phyloP scores from a whole-genome alignment of 1,284 basidiomycete genomes.

The Ustilago lituana region DNA sequence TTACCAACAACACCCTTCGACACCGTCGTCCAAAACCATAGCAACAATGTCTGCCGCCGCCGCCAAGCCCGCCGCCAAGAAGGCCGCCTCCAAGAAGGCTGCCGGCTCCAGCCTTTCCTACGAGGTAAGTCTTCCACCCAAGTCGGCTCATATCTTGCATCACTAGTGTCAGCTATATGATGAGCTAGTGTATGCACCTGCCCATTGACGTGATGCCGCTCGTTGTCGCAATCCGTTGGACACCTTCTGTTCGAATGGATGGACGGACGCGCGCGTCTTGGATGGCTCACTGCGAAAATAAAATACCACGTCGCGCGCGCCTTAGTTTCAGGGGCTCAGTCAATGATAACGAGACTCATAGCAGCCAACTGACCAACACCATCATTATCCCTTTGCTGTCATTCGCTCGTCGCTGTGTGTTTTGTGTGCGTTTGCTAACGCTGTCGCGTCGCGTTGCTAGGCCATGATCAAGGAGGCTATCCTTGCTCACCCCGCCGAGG shows the following conservation, averaged over 20 bases:
- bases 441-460: constrained; percentile 45
- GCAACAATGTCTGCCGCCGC: constrained; percentile 52
- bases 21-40: constrained; percentile 26
- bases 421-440: not conserved
- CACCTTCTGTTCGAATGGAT: constrained; percentile 28
- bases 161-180: not conserved
- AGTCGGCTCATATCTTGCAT: not conserved
- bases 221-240: constrained; percentile 8
- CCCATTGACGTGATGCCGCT: not conserved
- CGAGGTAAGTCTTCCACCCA: constrained; percentile 40
- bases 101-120: constrained; percentile 49
- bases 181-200: constrained; percentile 12
- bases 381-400: not conserved
- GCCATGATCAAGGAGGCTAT: constrained; percentile 77
- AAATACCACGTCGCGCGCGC: constrained; percentile 11
- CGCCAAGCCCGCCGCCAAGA: constrained; percentile 55
- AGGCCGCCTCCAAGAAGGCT: constrained; percentile 58
- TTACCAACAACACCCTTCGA: constrained; percentile 31
- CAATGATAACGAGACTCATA: not conserved
- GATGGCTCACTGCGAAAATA: constrained; percentile 12
- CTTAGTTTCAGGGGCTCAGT: constrained; percentile 9
- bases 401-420: constrained; percentile 2
- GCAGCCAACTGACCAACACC: constrained; percentile 16
- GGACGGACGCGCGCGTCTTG: constrained; percentile 22
- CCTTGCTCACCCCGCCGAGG: constrained; percentile 77